Conservation (phyloP, 192 early-diverging fungal species). For the Coemansia sp. region DNA sequence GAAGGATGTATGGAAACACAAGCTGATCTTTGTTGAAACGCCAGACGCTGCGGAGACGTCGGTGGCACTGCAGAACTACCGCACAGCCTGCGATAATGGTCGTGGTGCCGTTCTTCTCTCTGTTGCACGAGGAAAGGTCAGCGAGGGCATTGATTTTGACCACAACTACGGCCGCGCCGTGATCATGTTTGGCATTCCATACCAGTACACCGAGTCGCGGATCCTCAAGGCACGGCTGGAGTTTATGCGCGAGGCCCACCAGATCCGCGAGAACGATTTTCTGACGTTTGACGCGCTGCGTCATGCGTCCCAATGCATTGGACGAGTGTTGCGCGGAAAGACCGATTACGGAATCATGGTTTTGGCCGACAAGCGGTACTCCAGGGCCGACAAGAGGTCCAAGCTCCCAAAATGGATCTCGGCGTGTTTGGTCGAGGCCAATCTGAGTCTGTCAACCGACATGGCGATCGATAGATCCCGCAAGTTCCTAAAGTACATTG, state of each 20-base stretch:
- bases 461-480: conserved; percentile 91
- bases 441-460: conserved; percentile 92
- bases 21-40: conserved; percentile 99
- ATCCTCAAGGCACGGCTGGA: conserved; percentile 95
- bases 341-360: conserved; percentile 99
- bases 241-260: conserved; percentile 89
- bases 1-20: conserved; percentile 92
- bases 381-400: conserved; percentile 87
- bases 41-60: conserved; percentile 98
- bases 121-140: conserved; percentile 98
- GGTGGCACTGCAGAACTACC: conserved; percentile 93
- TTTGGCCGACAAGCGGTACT: conserved; percentile 97
- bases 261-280: conserved; percentile 98
- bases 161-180: conserved; percentile 99
- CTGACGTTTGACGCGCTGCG: conserved; percentile 98
- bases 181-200: conserved; percentile 99
- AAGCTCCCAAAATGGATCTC: conserved; percentile 98
- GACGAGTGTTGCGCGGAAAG: conserved; percentile 95
- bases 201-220: conserved; percentile 96
- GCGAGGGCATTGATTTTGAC: conserved; percentile 99
- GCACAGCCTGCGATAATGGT: conserved; percentile 94
- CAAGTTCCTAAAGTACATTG: conserved; percentile 94
- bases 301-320: conserved; percentile 99
- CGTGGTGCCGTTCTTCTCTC: conserved; percentile 95
- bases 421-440: conserved; percentile 82